Evolutionary conservation across 1,284 basidiomycete genomes (phyloP), one percentile per base, ranked within the genome.

Genomic region (Sporisorium reilianum): DNA sequence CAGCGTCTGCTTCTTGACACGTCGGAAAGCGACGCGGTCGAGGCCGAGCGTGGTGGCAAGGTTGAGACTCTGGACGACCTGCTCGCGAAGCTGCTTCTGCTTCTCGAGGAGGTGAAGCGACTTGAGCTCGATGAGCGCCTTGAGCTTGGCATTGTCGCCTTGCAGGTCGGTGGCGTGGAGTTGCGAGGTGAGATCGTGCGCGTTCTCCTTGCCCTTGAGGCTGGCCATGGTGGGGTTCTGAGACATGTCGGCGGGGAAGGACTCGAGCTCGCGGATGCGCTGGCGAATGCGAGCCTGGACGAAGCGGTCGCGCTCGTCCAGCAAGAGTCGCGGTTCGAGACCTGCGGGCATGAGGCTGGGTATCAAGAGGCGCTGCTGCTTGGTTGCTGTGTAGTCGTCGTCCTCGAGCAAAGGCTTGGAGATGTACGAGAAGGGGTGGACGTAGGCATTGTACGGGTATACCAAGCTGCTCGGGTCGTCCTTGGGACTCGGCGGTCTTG

Each of bases 391-490:
- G 60, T 80, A 76, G 49, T 81, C 75, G 41, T 72, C 72, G 14
- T 75, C 72, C 51, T 77, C 66, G 14, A 75, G 64, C 20, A 71
- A 55, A 11, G 82, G 80, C 58, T 81, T 81, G 52, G 77, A 80
- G 22, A 88, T 85, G 54, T 87, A 87, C 4, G 91, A 89, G 80
- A 93, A 91, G 0, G 96, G 96, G 80, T 95, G 90, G 26, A 89
- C 88, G 85, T 91, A 97, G n/a, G 95, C 91, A 85, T 97, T 98
- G 88, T 96, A 97, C 0, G 96, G 96, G 82, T 97, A 96, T 64
- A 97, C 91, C 54, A 90, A 89, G 3, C 93, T 94, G 67, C 89
- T 88, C 49, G 89, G 87, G 82, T 96, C 90, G 83, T 94, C 91
- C 40, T 72, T 61, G 32, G 82, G 82, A 42, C 70, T 67, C 28